Evolutionary conservation across 2,329 filamentous ascomycete species (phyloP).

Genomic region (Dactylellina leptospora): DNA sequence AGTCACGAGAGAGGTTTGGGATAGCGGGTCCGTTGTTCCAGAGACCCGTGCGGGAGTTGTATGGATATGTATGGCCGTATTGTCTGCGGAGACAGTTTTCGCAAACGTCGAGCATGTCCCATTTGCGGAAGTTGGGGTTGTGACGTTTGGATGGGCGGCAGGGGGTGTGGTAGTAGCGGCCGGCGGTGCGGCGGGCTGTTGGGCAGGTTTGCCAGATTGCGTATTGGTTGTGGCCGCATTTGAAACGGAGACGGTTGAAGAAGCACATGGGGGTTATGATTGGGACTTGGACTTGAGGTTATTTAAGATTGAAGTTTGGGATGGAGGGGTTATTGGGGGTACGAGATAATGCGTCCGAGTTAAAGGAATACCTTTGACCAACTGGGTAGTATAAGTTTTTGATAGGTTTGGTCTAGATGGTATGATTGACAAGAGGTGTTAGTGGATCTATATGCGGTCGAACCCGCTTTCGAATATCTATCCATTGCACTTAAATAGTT

Average conservation of each 20-base stretch:
- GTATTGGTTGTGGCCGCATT: slow-evolving; percentile 50
- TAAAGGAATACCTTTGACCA: no score
- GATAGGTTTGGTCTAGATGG: no score
- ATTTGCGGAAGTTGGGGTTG: slow-evolving; percentile 25
- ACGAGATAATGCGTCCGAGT: no score
- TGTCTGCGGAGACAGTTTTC: slow-evolving; percentile 17
- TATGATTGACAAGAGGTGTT: no score
- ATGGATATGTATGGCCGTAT: neutral
- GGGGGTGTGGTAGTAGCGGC: slow-evolving; percentile 30
- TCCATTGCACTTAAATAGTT: no score
- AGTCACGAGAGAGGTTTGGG: neutral
- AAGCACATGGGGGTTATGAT: slow-evolving; percentile 22
- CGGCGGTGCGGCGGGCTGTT: slow-evolving; percentile 20
- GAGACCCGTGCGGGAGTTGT: neutral
- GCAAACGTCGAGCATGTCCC: slow-evolving; percentile 38
- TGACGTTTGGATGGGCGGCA: slow-evolving; percentile 27
- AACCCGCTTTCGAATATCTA: no score
- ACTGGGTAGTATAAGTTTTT: no score
- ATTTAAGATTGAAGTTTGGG: no score
- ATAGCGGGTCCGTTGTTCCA: slow-evolving; percentile 13
- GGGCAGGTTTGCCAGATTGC: slow-evolving; percentile 40
- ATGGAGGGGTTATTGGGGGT: no score
- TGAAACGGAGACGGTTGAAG: slow-evolving; percentile 52
- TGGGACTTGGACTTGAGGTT: neutral
- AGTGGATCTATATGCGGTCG: no score